These are phyloP conservation scores for Tulasnella sp. DNA, from an alignment of 768 basidiomycete species.

Conservation along the genomic window DNA sequence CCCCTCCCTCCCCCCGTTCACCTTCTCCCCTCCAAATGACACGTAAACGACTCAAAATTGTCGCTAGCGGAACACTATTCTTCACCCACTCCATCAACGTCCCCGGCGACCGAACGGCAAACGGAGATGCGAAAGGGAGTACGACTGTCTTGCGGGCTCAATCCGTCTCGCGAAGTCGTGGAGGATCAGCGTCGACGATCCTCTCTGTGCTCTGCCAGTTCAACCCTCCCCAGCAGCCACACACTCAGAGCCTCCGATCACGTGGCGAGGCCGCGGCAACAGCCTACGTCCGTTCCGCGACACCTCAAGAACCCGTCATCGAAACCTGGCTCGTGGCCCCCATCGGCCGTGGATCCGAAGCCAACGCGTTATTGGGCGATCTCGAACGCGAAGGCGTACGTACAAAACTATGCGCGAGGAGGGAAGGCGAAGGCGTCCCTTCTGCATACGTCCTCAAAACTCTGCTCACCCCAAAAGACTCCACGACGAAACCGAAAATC, in stretches of 20 bases:
- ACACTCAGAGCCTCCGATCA: not conserved
- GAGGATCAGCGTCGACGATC: slow-evolving; percentile 59
- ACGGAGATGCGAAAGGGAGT: slow-evolving; percentile 36
- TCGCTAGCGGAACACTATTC: slow-evolving; percentile 72
- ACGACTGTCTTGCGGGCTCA: slow-evolving; percentile 54
- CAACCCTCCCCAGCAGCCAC: not conserved
- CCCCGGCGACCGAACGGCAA: slow-evolving; percentile 28
- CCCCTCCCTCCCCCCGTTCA: slow-evolving; percentile 1
- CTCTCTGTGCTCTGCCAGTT: slow-evolving; percentile 66
- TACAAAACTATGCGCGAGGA: slow-evolving; percentile 61
- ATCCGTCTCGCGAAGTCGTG: slow-evolving; percentile 51
- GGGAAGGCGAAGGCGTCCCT: slow-evolving; percentile 60
- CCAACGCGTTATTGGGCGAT: slow-evolving; percentile 45
- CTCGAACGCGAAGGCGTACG: slow-evolving; percentile 55
- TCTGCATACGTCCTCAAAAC: slow-evolving; percentile 72
- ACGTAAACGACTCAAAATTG: slow-evolving; percentile 27
- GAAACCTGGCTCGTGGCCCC: slow-evolving; percentile 64
- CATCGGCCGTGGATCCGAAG: slow-evolving; percentile 61
- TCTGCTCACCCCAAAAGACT: not conserved
- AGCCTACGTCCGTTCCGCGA: not conserved
- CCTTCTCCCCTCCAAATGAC: slow-evolving; percentile 2
- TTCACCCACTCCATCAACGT: slow-evolving; percentile 58
- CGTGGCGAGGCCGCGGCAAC: not conserved
- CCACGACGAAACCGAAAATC: slow-evolving; percentile 39
- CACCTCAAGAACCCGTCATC: slow-evolving; percentile 28